Evolutionary conservation across 2,329 filamentous ascomycete species (phyloP).

Genomic region (Aureobasidium namibiae): DNA sequence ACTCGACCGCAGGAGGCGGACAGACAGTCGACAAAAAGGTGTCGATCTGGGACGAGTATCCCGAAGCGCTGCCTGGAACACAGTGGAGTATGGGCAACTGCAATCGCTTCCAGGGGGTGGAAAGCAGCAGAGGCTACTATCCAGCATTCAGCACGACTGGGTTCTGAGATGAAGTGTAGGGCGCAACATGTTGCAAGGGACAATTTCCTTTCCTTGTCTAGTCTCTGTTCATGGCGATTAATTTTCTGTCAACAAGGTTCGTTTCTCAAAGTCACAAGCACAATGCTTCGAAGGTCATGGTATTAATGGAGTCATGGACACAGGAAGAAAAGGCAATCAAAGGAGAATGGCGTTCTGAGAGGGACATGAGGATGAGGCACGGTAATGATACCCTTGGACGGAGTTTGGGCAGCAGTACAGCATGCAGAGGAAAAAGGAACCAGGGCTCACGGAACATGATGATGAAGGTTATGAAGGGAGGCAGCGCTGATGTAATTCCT

Average conservation of each 20-base stretch:
- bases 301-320: background rate
- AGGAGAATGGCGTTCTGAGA: background rate
- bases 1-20: background rate
- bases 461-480: background rate
- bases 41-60: constrained; percentile 35
- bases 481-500: constrained; percentile 2
- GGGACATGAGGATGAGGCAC: background rate
- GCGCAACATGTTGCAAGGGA: background rate
- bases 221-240: background rate
- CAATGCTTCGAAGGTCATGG: background rate
- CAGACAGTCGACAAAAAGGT: constrained; percentile 18
- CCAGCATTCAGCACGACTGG: constrained; percentile 34
- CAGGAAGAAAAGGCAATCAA: background rate
- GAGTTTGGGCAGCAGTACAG: constrained; percentile 1
- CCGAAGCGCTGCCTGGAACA: constrained; percentile 26
- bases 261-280: background rate
- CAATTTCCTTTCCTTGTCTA: background rate
- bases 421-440: background rate
- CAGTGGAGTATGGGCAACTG: constrained; percentile 33
- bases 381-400: background rate
- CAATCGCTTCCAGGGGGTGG: constrained; percentile 38
- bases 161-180: constrained; percentile 22
- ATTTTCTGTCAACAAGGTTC: background rate
- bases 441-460: background rate
- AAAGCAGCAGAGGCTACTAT: constrained; percentile 39